Evolutionary conservation across 2,329 filamentous ascomycete genomes (phyloP), one percentile per base, ranked within the genome.

Genomic region (Colletotrichum magnum): DNA sequence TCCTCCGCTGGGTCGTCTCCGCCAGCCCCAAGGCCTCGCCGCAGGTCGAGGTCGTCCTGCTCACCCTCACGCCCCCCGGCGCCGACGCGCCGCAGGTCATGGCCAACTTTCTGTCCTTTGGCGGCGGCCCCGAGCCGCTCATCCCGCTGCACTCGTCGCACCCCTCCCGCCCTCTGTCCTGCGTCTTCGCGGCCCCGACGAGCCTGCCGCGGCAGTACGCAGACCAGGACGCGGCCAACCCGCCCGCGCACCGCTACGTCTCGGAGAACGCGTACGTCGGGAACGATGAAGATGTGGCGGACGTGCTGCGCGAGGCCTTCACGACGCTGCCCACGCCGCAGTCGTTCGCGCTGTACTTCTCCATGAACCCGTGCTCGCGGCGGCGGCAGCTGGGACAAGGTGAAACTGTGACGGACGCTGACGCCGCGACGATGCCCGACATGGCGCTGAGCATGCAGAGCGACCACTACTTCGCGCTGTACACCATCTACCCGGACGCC

Each of bases 381-480:
- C 26, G 66, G 15, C 13, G 10, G 54, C 60, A 69, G 28, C 52
- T 32, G 9, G 50, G n/a, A 3, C n/a, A 9, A n/a, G 43, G 26
- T n/a, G 15, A 50, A 1, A 13, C 24, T 32, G 13, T 2, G 5
- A 15, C 26, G 4, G 41, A 76, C 79, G 28, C 75, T 81, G 3
- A 43, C 81, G 6, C 76, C 77, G 4, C 81, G 52, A 52, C 69
- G 36, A 75, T 84, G 43, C 79, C 80, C 1, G 83, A 85, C 65
- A 89, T 89, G 87, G 87, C 87, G 4, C 76, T 88, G 15, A 85
- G 81, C 32, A 82, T 88, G 82, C 86, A 88, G 63, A 82, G 81
- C 0, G 87, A 89, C 71, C 86, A 89, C 74, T 89, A 89, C 74
- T 84, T 89, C 73, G 85, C 86, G 2, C 62, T 86, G 3, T 89